Conservation (phyloP, 192 early-diverging fungal species). For the Entomortierella lignicola region DNA sequence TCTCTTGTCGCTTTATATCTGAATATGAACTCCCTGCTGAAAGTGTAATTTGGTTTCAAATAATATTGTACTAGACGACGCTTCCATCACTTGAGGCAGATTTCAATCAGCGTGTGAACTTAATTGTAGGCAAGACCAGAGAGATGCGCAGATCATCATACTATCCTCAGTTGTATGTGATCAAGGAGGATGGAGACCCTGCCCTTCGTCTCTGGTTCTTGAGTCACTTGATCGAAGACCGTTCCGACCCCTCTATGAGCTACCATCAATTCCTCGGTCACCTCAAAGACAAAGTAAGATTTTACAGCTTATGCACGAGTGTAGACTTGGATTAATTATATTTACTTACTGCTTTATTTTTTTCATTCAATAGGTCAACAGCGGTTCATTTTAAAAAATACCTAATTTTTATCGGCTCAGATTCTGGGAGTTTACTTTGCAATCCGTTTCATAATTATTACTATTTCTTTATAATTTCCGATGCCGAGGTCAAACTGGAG, state of each 20-base stretch:
- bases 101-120: constrained; percentile 76
- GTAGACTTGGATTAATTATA: not conserved
- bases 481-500: not conserved
- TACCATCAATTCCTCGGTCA: constrained; percentile 81
- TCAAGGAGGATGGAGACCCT: constrained; percentile 94
- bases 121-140: constrained; percentile 80
- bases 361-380: constrained; percentile 26
- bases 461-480: not conserved
- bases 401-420: not conserved
- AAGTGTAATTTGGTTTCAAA: too few relatives aligned
- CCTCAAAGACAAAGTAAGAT: constrained; percentile 72
- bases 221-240: constrained; percentile 91
- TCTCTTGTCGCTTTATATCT: not conserved
- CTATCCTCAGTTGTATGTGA: constrained; percentile 82
- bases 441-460: not conserved
- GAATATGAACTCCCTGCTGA: not conserved
- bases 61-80: constrained; percentile 62
- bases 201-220: constrained; percentile 85
- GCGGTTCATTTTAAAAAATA: constrained; percentile 26
- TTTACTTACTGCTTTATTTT: not conserved
- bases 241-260: constrained; percentile 79
- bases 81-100: constrained; percentile 76
- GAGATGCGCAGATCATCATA: constrained; percentile 75
- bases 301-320: not conserved
- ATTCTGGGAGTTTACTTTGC: not conserved